These are phyloP conservation scores for Mycena crocata DNA, from an alignment of 768 basidiomycete genomes.

Conservation along the genomic window DNA sequence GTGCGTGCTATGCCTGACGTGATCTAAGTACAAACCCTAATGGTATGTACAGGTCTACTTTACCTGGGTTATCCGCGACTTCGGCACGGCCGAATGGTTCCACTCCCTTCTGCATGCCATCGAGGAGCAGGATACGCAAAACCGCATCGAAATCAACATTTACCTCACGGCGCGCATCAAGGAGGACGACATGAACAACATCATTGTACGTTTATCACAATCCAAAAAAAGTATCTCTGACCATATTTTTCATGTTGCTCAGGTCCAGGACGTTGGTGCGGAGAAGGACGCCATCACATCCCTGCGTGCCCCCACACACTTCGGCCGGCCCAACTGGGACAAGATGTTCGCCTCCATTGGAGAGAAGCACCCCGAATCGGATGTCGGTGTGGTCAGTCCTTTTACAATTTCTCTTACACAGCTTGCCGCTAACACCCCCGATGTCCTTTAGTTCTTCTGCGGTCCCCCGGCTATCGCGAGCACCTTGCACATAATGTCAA, in stretches of 20 bases:
- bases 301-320: slow-evolving; percentile 92
- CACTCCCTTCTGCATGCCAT: slow-evolving; percentile 93
- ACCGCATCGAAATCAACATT: slow-evolving; percentile 93
- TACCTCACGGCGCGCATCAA: slow-evolving; percentile 94
- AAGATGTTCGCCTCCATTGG: slow-evolving; percentile 78
- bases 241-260: not conserved
- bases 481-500: slow-evolving; percentile 68
- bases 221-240: no score
- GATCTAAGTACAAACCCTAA: not conserved
- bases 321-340: slow-evolving; percentile 91
- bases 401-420: not conserved
- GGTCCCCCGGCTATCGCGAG: slow-evolving; percentile 66
- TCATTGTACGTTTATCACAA: slow-evolving; percentile 77
- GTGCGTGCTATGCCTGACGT: slow-evolving; percentile 43
- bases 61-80: slow-evolving; percentile 96
- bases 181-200: slow-evolving; percentile 95
- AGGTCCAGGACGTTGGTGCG: slow-evolving; percentile 92
- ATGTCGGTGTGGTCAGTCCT: slow-evolving; percentile 83
- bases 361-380: slow-evolving; percentile 89
- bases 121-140: slow-evolving; percentile 90
- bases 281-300: slow-evolving; percentile 93
- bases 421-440: not conserved
- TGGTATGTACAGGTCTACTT: slow-evolving; percentile 73
- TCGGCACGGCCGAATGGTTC: slow-evolving; percentile 93
- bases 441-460: slow-evolving; percentile 62